Conservation (phyloP, 306 rosid genomes). For the Quercus glauca region DNA sequence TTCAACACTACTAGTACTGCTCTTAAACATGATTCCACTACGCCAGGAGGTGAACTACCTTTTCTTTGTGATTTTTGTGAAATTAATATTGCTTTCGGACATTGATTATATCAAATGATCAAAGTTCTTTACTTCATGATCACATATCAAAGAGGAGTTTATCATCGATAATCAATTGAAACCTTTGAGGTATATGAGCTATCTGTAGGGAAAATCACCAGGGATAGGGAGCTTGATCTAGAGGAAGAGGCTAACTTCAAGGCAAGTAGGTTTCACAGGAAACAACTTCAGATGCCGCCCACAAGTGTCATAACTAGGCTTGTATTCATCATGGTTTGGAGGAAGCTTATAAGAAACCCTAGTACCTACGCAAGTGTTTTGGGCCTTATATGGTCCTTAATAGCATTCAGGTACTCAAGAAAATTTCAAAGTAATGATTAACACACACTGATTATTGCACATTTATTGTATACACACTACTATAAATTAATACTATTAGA, state of each 20-base stretch:
- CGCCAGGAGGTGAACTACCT: constrained; percentile 45
- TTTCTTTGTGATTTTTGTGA: too few relatives aligned
- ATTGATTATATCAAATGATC: too few relatives aligned
- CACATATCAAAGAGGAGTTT: too few relatives aligned
- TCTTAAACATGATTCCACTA: constrained; percentile 34
- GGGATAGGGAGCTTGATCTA: constrained; percentile 33
- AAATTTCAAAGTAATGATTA: too few relatives aligned
- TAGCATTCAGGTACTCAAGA: constrained; percentile 54
- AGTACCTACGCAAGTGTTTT: constrained; percentile 77
- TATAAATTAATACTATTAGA: too few relatives aligned
- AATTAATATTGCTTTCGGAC: too few relatives aligned
- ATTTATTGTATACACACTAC: too few relatives aligned
- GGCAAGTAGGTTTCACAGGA: constrained; percentile 50
- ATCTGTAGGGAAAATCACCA: constrained; percentile 42
- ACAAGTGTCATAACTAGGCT: constrained; percentile 85
- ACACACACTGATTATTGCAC: too few relatives aligned
- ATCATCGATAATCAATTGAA: too few relatives aligned
- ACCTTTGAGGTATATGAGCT: constrained; percentile 37
- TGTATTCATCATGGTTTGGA: constrained; percentile 87
- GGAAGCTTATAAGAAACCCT: constrained; percentile 89
- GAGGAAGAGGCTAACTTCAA: constrained; percentile 54
- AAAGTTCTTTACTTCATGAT: too few relatives aligned
- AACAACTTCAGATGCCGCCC: constrained; percentile 78
- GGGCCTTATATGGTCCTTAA: constrained; percentile 76
- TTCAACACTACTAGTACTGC: not conserved